Conservation (phyloP, 352 stramenopile species). For the Globisporangium abappressorium region DNA sequence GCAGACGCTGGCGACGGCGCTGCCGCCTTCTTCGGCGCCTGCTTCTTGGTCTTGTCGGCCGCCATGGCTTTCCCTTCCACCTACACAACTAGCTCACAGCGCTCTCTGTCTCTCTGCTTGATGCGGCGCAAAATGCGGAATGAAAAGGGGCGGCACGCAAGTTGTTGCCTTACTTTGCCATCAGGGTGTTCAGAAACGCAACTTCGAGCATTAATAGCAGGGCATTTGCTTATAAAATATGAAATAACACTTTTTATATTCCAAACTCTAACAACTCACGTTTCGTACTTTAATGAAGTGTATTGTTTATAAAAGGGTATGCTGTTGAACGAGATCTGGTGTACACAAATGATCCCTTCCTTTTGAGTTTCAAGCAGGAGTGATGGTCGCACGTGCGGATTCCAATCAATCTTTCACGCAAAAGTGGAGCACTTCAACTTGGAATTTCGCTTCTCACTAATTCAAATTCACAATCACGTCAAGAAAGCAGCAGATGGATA, state of each 20-base stretch:
- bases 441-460: background rate
- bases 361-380: background rate
- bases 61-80: background rate
- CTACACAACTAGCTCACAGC: background rate
- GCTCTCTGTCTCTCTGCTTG: background rate
- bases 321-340: background rate
- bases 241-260: background rate
- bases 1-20: background rate
- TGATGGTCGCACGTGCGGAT: background rate
- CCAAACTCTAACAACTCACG: background rate
- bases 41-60: slow-evolving; percentile 6
- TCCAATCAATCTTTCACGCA: background rate
- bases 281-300: background rate
- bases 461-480: background rate
- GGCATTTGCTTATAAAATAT: background rate
- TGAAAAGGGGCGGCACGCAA: background rate
- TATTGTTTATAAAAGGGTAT: background rate
- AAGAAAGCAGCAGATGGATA: too few relatives aligned
- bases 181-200: slow-evolving; percentile 3
- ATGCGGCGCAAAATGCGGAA: slow-evolving; percentile 1
- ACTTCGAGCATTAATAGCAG: background rate
- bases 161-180: background rate
- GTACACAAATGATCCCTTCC: background rate
- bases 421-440: background rate
- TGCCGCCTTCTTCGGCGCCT: background rate